Base-by-base conservation (phyloP, 2,329 filamentous ascomycete genomes). In the Botrytis deweyae region DNA sequence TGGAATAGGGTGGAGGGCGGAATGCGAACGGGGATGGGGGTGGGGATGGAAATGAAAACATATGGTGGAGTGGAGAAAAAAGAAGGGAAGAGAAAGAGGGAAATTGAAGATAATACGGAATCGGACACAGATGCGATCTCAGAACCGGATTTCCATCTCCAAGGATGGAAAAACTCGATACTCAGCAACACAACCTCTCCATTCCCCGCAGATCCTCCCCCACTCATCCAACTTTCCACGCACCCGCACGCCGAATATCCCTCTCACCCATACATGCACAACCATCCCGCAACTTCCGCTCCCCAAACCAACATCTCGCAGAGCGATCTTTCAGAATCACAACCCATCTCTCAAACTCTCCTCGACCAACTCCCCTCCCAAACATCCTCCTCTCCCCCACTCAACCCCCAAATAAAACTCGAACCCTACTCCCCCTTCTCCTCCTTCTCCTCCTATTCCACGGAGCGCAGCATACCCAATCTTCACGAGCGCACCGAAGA, bases 41-140 rank as follows among this genome's bases (percentile, higher is more conserved):
- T 40, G 38, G 38, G 1, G 2, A 40, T 59, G 0, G 16, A 7
- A 36, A 36, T 36, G 58, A 33, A 33, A 25, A 25, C 8, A 1
- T 20, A 33, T 22, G 4, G 4, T 6, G 29, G n/a, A 22, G 20
- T 16, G 42, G 65, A 25, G 25, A 44, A 25, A 44, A n/a, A 20
- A 55, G 42, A 52, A 38, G 22, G 16, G n/a, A 42, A 52, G 25
- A 49, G 49, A 10, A 68, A 46, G 68, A 49, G 44, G 1, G 49
- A 63, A 14, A 29, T 64, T 12, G 44, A 64, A 4, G 64, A 67
- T 12, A 69, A 67, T 7, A 22, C 14, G 4, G 69, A 72, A 36
- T 16, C 25, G 1, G 29, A 70, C 58, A 70, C n/a, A 0, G 63
- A 52, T 10, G 74, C 69, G 52, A 70, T 58, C n/a, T 58, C n/a